Evolutionary conservation across 2,329 filamentous ascomycete species (phyloP).

Genomic region (Teratosphaeria gauchensis): DNA sequence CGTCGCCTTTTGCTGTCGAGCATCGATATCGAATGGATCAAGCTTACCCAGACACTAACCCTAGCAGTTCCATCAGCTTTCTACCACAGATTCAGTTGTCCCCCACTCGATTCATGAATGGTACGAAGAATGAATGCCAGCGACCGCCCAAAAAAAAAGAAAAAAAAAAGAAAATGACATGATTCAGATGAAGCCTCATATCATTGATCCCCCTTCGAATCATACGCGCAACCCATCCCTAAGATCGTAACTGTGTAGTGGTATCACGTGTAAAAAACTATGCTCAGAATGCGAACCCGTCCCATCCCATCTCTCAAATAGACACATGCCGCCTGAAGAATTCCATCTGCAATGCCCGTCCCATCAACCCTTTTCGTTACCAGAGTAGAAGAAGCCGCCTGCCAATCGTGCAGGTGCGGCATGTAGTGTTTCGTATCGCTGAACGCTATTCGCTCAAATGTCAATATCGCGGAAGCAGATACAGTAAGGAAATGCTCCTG

Average conservation of each 20-base stretch:
- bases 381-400: neutral
- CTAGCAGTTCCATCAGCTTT: too few relatives aligned
- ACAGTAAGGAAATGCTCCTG: too few relatives aligned
- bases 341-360: neutral
- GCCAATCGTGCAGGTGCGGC: neutral
- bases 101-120: too few relatives aligned
- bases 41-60: too few relatives aligned
- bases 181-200: too few relatives aligned
- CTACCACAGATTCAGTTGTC: too few relatives aligned
- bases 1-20: too few relatives aligned
- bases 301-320: neutral
- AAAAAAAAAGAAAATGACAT: too few relatives aligned
- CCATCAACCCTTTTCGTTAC: neutral
- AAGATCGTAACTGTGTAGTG: neutral
- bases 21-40: too few relatives aligned
- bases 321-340: neutral
- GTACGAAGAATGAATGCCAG: too few relatives aligned
- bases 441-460: neutral
- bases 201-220: neutral
- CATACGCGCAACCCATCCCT: neutral
- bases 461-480: too few relatives aligned
- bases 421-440: neutral
- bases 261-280: neutral
- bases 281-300: neutral
- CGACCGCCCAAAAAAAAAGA: too few relatives aligned